Base-by-base conservation (phyloP, 208 protist species). In the Wallacemonas sp. region DNA sequence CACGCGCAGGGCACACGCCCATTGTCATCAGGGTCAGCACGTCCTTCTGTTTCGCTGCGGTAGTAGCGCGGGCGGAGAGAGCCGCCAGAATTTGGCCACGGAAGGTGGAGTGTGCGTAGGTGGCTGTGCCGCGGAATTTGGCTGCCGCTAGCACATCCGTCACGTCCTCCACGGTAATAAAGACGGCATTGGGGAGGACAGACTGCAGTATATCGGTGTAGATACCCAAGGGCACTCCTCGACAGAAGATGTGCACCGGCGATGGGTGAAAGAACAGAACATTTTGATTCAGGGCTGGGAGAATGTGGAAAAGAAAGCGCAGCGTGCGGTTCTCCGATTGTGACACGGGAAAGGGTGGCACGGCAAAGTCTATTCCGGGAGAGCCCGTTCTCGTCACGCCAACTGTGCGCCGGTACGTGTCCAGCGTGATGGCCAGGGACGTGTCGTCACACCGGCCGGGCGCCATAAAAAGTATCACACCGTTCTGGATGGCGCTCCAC, bases 181-280 rank as follows among this genome's bases (percentile, higher is more conserved):
- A 38, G 24, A 36, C 19, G 2, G 67, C 70, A 22, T 72, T 79
- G 1, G 60, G 24, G 11, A 80, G 39, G 2, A 60, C 3, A 34
- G 24, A 3, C 5, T 39, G 55, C 54, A 84, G 64, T n/a, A 45
- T 38, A 21, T n/a, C 22, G 44, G 71, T 22, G 38, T 60, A 36
- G 22, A 68, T 60, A 2, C 28, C 24, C 9, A 66, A 28, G 44
- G 82, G 70, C 14, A 34, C 24, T 33, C 79, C 72, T 21, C 75
- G 74, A 56, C 82, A 70, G 26, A 88, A 72, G 24, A 88, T 68
- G 65, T 85, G 78, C 1, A 88, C 74, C 12, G 77, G 82, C 65
- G 82, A 85, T 2, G 74, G 30, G 61, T 72, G 68, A 22, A 56
- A 60, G 12, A 45, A 15, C 8, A 84, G 69, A 26, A 76, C 81